Percentiles rank a stretch among this genome's conserved stretches.
Evolutionary conservation across 2,329 filamentous ascomycete genomes (phyloP).

Genomic region (Clonostachys sp.): DNA sequence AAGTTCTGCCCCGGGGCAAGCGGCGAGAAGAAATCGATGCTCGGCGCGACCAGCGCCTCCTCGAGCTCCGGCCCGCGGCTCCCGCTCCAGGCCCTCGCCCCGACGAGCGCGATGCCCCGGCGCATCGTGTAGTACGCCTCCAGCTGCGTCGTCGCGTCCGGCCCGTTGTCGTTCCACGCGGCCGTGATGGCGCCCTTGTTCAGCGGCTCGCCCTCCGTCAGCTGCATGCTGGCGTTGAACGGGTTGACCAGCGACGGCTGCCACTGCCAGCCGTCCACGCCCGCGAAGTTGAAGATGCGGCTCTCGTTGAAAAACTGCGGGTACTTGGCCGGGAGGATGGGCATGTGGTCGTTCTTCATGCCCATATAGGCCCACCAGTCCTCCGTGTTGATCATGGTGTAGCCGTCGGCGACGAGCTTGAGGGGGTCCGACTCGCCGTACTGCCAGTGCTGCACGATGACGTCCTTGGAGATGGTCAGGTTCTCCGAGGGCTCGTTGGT

Average conservation of each 20-base stretch:
- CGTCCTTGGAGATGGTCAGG: conserved; percentile 27
- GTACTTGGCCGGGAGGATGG: conserved; percentile 37
- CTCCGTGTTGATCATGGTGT: conserved; percentile 37
- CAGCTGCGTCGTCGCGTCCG: conserved; percentile 39
- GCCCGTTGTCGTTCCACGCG: conserved; percentile 43
- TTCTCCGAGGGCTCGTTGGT: conserved; percentile 34
- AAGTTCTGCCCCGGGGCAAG: conserved; percentile 37
- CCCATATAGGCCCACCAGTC: conserved; percentile 51
- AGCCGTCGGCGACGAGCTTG: conserved; percentile 25
- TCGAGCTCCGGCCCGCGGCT: conserved; percentile 22
- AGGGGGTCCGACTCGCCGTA: conserved; percentile 40
- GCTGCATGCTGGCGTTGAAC: conserved; percentile 31
- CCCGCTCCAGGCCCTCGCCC: conserved; percentile 37
- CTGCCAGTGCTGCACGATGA: conserved; percentile 42
- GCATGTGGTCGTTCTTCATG: conserved; percentile 45
- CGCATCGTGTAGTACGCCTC: conserved; percentile 42
- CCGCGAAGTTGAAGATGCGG: conserved; percentile 38
- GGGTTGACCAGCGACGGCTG: conserved; percentile 36
- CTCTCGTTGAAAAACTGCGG: conserved; percentile 38
- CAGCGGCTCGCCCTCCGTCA: conserved; percentile 17
- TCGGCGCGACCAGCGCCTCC: conserved; percentile 14
- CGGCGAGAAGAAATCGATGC: conserved; percentile 28
- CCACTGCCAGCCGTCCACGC: conserved; percentile 35
- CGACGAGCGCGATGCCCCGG: conserved; percentile 35
- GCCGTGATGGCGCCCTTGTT: conserved; percentile 31